Percentiles rank a stretch among this genome's conserved stretches.
phyloP scores from a whole-genome alignment of 345 rosid species.

The Tarenaya hassleriana region DNA sequence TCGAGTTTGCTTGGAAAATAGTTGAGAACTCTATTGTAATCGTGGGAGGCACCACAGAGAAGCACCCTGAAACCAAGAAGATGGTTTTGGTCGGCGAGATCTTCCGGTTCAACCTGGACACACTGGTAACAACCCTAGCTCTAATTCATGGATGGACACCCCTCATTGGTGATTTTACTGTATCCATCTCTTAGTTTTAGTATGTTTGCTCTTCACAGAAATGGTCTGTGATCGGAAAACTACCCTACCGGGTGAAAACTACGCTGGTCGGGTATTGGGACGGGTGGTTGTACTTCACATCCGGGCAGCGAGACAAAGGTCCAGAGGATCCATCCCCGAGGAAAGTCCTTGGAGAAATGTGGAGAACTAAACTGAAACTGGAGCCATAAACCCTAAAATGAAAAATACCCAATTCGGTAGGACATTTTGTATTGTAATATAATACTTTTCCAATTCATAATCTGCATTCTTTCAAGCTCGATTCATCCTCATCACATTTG shows the following conservation, averaged over 20 bases:
- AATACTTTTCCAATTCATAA: background rate
- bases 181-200: background rate
- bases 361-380: constrained; percentile 81
- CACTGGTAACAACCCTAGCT: constrained; percentile 40
- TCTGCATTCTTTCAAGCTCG: constrained; percentile 12
- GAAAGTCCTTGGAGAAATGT: constrained; percentile 81
- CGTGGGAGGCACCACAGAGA: constrained; percentile 93
- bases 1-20: constrained; percentile 91
- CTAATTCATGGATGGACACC: background rate
- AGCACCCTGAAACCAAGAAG: constrained; percentile 83
- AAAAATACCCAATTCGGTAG: constrained; percentile 3
- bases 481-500: constrained; percentile 12
- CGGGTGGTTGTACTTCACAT: constrained; percentile 83
- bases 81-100: constrained; percentile 89
- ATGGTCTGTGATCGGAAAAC: constrained; percentile 84
- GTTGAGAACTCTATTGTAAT: constrained; percentile 80
- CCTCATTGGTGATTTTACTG: background rate
- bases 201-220: constrained; percentile 36
- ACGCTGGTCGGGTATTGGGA: constrained; percentile 79
- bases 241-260: constrained; percentile 92
- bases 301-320: constrained; percentile 95
- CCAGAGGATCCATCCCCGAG: constrained; percentile 71
- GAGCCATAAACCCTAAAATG: constrained; percentile 25
- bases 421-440: constrained; percentile 10
- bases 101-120: constrained; percentile 68